These are phyloP conservation scores for Cynara cardunculus DNA, from an alignment of 129 eudicot genomes.

Conservation along the genomic window DNA sequence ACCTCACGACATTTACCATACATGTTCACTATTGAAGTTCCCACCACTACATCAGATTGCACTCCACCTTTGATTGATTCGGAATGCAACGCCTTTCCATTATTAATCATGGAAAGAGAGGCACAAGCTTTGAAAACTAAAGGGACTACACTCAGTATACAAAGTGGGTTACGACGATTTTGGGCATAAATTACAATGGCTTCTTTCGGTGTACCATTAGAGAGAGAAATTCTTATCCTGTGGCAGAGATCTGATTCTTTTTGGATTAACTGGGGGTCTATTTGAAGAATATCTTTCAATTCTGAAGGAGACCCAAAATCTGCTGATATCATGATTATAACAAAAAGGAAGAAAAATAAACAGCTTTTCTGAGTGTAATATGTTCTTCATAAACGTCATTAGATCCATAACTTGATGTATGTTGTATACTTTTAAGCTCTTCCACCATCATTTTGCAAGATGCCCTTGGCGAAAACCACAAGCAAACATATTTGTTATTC, in stretches of 20 bases:
- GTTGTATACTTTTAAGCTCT: too few species aligned
- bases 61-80: slow-evolving; percentile 45
- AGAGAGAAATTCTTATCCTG: background rate
- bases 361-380: too few species aligned
- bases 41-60: slow-evolving; percentile 17
- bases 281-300: too few species aligned
- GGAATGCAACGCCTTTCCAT: slow-evolving; percentile 37
- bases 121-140: slow-evolving; percentile 54
- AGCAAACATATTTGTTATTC: too few species aligned
- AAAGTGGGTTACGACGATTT: background rate
- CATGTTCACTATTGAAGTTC: background rate
- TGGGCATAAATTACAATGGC: background rate
- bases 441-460: too few species aligned
- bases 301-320: background rate
- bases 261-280: background rate
- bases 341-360: too few species aligned
- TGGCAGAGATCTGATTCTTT: too few species aligned
- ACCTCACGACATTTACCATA: slow-evolving; percentile 39
- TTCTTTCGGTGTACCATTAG: background rate
- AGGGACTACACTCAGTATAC: slow-evolving; percentile 23
- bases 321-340: background rate
- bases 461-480: too few species aligned
- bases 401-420: too few species aligned
- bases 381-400: too few species aligned
- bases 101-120: slow-evolving; percentile 35